phyloP scores from a whole-genome alignment of 148 eudicot species.

The Camellia lanceoleosa region DNA sequence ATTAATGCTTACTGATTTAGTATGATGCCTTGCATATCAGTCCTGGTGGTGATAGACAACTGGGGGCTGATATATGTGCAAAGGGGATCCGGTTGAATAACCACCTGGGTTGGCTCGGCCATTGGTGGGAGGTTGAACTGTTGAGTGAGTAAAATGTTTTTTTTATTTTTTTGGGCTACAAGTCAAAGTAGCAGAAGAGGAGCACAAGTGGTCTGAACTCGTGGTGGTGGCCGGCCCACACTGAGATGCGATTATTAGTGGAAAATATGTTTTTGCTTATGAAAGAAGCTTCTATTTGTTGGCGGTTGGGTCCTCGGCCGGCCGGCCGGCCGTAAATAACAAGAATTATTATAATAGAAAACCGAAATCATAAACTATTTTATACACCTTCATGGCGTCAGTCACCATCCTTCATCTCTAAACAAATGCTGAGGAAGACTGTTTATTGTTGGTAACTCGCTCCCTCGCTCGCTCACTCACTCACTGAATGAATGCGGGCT shows the following conservation, averaged over 20 bases:
- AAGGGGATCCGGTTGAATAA: background rate
- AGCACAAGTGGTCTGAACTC: too few relatives aligned
- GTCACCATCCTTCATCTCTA: too few relatives aligned
- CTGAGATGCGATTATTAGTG: background rate
- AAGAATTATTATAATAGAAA: too few relatives aligned
- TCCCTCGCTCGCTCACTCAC: too few relatives aligned
- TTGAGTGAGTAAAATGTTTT: background rate
- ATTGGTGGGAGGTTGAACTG: background rate
- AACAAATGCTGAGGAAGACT: too few relatives aligned
- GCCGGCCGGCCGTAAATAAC: too few relatives aligned
- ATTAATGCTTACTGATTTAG: background rate
- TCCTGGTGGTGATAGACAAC: background rate
- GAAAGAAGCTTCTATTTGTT: background rate
- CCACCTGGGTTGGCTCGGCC: too few relatives aligned
- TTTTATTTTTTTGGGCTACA: background rate
- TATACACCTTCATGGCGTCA: too few relatives aligned
- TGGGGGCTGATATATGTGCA: background rate
- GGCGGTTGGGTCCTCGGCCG: background rate
- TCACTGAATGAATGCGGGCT: too few relatives aligned
- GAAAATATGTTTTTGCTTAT: background rate
- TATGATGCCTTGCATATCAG: background rate
- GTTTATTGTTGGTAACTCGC: too few relatives aligned
- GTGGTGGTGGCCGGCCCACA: background rate
- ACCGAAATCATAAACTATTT: too few relatives aligned
- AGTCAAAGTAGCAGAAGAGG: background rate